Percentiles rank a stretch among this genome's conserved stretches.
These are phyloP conservation scores for Rhododendron mucronatum DNA, from an alignment of 148 eudicot species.

Conservation along the genomic window DNA sequence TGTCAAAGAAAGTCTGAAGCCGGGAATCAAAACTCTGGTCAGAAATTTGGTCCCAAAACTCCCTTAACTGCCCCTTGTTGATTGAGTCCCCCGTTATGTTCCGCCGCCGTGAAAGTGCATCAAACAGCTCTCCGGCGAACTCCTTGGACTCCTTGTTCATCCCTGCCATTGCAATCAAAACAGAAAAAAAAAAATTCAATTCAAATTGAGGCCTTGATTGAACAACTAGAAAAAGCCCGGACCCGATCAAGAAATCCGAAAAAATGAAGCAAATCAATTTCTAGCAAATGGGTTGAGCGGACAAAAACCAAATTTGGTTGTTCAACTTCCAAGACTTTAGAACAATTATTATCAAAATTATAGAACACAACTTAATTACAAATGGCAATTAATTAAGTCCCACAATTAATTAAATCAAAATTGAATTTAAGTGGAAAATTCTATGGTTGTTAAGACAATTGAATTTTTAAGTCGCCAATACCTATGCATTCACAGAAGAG, in stretches of 20 bases:
- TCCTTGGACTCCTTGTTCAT: conserved; percentile 55
- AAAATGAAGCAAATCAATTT: not conserved
- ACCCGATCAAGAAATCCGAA: not conserved
- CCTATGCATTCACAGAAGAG: conserved; percentile 52
- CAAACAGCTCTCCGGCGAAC: conserved; percentile 46
- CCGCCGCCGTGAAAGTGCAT: conserved; percentile 42
- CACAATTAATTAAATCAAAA: not conserved
- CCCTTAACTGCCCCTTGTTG: conserved; percentile 39
- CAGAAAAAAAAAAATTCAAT: not conserved
- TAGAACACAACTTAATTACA: not conserved
- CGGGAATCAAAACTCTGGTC: conserved; percentile 57
- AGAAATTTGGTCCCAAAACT: conserved; percentile 52
- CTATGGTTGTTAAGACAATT: no score
- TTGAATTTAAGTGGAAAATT: not conserved
- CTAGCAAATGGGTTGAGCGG: not conserved
- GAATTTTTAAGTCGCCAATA: not conserved
- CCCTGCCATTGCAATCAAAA: conserved; percentile 21
- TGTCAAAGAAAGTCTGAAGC: conserved; percentile 57
- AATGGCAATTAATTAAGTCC: not conserved
- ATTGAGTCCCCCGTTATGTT: conserved; percentile 27
- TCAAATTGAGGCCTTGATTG: not conserved
- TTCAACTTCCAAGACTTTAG: not conserved
- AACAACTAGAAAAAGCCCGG: not conserved
- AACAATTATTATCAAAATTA: not conserved
- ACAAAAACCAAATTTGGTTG: not conserved